Conservation (phyloP, 75 land plant species). For the Pseudotsuga menziesii region DNA sequence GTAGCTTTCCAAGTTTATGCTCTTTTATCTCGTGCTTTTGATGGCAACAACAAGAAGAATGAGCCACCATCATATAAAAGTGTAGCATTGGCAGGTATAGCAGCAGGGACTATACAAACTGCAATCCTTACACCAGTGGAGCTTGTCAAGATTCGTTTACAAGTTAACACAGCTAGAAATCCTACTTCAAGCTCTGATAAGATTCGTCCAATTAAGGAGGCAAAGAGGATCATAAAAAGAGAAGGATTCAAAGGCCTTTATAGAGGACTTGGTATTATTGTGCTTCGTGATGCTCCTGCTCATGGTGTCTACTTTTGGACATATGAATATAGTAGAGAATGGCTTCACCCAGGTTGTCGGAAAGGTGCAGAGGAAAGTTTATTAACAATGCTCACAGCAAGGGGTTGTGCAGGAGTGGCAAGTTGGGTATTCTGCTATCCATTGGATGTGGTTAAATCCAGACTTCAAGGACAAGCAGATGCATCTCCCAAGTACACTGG, state of each 20-base stretch:
- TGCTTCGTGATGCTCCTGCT: constrained; percentile 87
- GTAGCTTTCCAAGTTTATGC: constrained; percentile 82
- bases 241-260: constrained; percentile 79
- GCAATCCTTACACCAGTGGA: constrained; percentile 76
- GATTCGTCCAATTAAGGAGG: constrained; percentile 56
- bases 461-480: constrained; percentile 72
- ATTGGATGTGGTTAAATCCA: constrained; percentile 81
- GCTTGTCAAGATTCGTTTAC: constrained; percentile 79
- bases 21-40: constrained; percentile 55
- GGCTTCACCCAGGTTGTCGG: constrained; percentile 90
- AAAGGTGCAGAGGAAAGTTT: constrained; percentile 60
- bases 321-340: constrained; percentile 74
- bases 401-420: constrained; percentile 88
- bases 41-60: constrained; percentile 9
- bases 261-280: constrained; percentile 67
- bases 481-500: constrained; percentile 54
- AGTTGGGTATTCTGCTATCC: constrained; percentile 97
- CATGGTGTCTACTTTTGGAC: constrained; percentile 88
- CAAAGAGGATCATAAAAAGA: constrained; percentile 38
- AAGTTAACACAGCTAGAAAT: constrained; percentile 25
- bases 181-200: neutral
- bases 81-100: constrained; percentile 77
- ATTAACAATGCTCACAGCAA: constrained; percentile 78
- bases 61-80: constrained; percentile 77
- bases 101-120: constrained; percentile 81